Evolutionary conservation across 306 rosid species (phyloP).

Genomic region (Quercus suber): DNA sequence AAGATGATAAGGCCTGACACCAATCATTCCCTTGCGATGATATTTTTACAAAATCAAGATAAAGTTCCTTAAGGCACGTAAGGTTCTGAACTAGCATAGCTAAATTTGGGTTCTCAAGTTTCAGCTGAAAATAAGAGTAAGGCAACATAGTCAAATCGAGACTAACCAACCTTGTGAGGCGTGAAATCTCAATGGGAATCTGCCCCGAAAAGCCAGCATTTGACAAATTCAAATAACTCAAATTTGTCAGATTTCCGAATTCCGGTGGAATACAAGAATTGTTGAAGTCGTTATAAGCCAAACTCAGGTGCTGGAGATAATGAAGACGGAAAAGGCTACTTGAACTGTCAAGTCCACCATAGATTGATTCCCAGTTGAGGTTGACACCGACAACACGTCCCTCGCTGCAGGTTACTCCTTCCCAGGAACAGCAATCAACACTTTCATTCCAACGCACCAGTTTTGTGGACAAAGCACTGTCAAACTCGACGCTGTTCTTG

Average conservation of each 20-base stretch:
- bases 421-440: slow-evolving; percentile 42
- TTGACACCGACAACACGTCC: slow-evolving; percentile 34
- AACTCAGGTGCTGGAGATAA: slow-evolving; percentile 24
- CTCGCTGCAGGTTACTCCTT: slow-evolving; percentile 37
- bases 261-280: slow-evolving; percentile 20
- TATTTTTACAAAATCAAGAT: slow-evolving; percentile 43
- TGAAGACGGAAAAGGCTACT: slow-evolving; percentile 28
- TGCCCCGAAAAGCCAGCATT: slow-evolving; percentile 31
- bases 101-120: neutral
- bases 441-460: slow-evolving; percentile 33
- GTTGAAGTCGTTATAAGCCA: slow-evolving; percentile 14
- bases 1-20: slow-evolving; percentile 24
- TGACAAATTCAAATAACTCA: slow-evolving; percentile 32
- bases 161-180: slow-evolving; percentile 31
- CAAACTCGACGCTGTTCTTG: slow-evolving; percentile 25
- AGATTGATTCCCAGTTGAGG: slow-evolving; percentile 21
- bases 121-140: too few species aligned
- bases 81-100: slow-evolving; percentile 28
- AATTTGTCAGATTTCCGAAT: slow-evolving; percentile 26
- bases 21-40: slow-evolving; percentile 39
- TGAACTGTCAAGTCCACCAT: slow-evolving; percentile 22
- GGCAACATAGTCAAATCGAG: too few species aligned
- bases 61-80: slow-evolving; percentile 20
- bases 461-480: neutral
- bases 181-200: slow-evolving; percentile 41